Percentiles rank a stretch among this genome's conserved stretches.
These are phyloP conservation scores for Debaryomyces singareniensis DNA, from an alignment of 1,139 yeast genomes.

Conservation along the genomic window DNA sequence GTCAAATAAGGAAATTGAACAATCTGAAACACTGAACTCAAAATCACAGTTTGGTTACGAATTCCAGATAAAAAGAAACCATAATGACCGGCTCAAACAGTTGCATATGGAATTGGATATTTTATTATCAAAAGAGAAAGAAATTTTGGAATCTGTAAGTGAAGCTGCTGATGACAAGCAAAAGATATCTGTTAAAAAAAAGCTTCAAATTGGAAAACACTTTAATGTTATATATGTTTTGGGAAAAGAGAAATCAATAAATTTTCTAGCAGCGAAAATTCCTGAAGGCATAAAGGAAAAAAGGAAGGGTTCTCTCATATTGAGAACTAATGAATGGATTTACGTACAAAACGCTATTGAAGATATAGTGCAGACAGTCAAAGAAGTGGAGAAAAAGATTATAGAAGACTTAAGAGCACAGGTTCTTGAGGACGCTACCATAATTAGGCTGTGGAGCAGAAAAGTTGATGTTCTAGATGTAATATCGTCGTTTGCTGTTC, in stretches of 20 bases:
- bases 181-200: constrained; percentile 19
- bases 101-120: constrained; percentile 29
- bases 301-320: constrained; percentile 22
- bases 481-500: constrained; percentile 60
- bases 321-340: constrained; percentile 30
- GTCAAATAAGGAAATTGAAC: no score
- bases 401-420: constrained; percentile 33
- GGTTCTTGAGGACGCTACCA: constrained; percentile 30
- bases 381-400: constrained; percentile 38
- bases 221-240: constrained; percentile 28
- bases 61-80: no score
- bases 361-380: constrained; percentile 20
- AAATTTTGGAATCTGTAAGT: no score
- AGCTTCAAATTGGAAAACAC: constrained; percentile 25
- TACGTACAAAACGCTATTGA: constrained; percentile 20
- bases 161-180: constrained; percentile 31
- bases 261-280: constrained; percentile 10
- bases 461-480: constrained; percentile 68
- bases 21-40: no score
- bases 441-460: constrained; percentile 40
- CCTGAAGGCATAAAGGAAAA: constrained; percentile 19
- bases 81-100: constrained; percentile 17
- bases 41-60: no score
- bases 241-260: constrained; percentile 26
- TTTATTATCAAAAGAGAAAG: constrained; percentile 18